Conservation (phyloP, 139 green algal genomes). For the Tetradesmus obliquus region DNA sequence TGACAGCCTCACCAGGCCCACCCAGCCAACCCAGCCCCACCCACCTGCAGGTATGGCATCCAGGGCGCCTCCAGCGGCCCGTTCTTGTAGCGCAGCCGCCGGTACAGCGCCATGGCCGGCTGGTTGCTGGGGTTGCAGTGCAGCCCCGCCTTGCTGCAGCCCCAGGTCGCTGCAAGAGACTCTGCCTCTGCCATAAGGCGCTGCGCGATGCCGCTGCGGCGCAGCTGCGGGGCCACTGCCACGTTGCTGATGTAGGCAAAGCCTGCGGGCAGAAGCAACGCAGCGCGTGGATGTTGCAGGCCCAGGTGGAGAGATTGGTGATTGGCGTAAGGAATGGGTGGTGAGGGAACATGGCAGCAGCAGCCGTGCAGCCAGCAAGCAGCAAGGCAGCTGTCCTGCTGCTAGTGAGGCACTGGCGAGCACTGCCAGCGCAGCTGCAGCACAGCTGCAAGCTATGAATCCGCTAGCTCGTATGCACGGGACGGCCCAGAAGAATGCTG, state of each 20-base stretch:
- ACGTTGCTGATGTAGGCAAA: slow-evolving; percentile 60
- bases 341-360: neutral
- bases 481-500: neutral
- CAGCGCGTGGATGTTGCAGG: neutral
- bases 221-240: slow-evolving; percentile 30
- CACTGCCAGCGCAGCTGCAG: no score
- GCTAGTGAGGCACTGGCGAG: neutral
- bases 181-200: slow-evolving; percentile 47
- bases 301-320: neutral
- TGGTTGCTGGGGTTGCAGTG: slow-evolving; percentile 40
- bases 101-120: slow-evolving; percentile 38
- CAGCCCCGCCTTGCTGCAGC: slow-evolving; percentile 9
- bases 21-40: neutral
- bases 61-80: slow-evolving; percentile 32
- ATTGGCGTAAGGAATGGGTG: neutral
- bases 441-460: no score
- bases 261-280: slow-evolving; percentile 13
- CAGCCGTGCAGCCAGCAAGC: neutral
- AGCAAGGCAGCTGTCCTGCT: neutral
- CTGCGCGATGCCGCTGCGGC: slow-evolving; percentile 47
- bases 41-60: slow-evolving; percentile 44
- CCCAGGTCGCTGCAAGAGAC: slow-evolving; percentile 25
- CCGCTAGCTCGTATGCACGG: no score
- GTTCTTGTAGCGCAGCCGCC: slow-evolving; percentile 31
- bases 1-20: neutral